A percentile compares a stretch with the other conserved stretches of the same genome.
These are phyloP conservation scores for Dryas alaskensis DNA, from an alignment of 306 rosid genomes.

Conservation along the genomic window DNA sequence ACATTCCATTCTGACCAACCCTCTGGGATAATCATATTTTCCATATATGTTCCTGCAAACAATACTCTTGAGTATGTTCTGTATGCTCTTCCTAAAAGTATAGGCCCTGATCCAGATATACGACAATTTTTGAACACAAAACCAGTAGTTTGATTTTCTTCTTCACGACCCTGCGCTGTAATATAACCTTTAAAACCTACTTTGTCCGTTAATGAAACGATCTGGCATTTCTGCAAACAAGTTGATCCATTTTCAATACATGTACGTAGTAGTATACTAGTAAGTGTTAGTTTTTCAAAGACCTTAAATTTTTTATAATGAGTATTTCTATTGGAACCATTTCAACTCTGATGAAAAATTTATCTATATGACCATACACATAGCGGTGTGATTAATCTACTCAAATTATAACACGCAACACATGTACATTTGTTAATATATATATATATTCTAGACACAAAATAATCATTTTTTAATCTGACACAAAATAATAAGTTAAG, in stretches of 20 bases:
- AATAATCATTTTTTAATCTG: too few relatives aligned
- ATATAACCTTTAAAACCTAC: background rate
- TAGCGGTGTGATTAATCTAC: too few relatives aligned
- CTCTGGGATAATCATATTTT: conserved; percentile 8
- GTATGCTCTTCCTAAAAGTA: conserved; percentile 24
- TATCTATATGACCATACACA: too few relatives aligned
- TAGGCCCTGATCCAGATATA: conserved; percentile 8
- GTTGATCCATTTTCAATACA: too few relatives aligned
- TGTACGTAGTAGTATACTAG: background rate
- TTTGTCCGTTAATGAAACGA: background rate
- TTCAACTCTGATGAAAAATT: too few relatives aligned
- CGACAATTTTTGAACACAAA: conserved; percentile 20
- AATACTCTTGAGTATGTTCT: conserved; percentile 15
- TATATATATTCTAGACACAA: too few relatives aligned
- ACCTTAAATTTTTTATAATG: too few relatives aligned
- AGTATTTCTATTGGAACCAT: too few relatives aligned
- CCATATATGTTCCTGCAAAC: conserved; percentile 15
- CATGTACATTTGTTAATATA: too few relatives aligned
- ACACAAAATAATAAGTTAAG: too few relatives aligned
- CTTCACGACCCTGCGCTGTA: conserved; percentile 30
- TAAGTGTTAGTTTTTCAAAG: background rate
- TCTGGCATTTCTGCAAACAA: background rate
- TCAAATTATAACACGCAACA: too few relatives aligned
- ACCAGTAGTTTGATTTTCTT: background rate
- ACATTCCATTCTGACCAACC: conserved; percentile 23